Conservation (phyloP, 2,329 filamentous ascomycete species). For the Neofusicoccum sp. region DNA sequence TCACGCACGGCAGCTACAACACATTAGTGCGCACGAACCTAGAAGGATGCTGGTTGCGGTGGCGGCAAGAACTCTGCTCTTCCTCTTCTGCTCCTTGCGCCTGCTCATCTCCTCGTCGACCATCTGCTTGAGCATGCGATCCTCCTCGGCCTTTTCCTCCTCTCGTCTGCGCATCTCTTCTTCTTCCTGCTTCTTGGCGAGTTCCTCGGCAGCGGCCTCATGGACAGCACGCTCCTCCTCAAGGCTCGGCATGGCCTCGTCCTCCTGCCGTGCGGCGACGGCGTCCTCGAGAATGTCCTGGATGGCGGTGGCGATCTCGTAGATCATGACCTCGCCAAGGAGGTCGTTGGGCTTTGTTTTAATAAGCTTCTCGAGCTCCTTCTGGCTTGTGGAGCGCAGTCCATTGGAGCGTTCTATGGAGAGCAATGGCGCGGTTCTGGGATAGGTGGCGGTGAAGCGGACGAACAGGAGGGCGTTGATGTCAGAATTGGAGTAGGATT, state of each 20-base stretch:
- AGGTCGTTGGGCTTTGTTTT: conserved; percentile 66
- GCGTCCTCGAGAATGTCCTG: conserved; percentile 79
- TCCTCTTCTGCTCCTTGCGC: conserved; percentile 64
- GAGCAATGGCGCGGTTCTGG: conserved; percentile 74
- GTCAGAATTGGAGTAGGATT: conserved; percentile 69
- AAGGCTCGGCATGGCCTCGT: conserved; percentile 75
- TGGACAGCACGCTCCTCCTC: conserved; percentile 86
- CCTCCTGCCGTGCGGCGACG: conserved; percentile 71
- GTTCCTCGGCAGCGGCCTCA: conserved; percentile 66
- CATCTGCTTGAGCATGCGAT: conserved; percentile 67
- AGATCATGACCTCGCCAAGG: conserved; percentile 64
- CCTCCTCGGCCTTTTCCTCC: conserved; percentile 62
- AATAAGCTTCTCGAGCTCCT: conserved; percentile 68
- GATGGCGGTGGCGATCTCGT: conserved; percentile 59
- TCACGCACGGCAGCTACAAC: conserved; percentile 60
- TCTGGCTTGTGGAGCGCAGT: conserved; percentile 68
- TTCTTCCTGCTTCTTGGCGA: conserved; percentile 49
- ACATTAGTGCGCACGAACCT: background rate
- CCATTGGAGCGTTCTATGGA: conserved; percentile 63
- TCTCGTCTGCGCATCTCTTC: conserved; percentile 41
- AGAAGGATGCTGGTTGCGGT: background rate
- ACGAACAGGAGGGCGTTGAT: conserved; percentile 71
- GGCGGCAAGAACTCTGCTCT: conserved; percentile 44
- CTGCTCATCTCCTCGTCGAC: conserved; percentile 70
- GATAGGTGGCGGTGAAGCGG: conserved; percentile 85